Conservation (phyloP, 768 basidiomycete genomes). For the Serendipita sp. region DNA sequence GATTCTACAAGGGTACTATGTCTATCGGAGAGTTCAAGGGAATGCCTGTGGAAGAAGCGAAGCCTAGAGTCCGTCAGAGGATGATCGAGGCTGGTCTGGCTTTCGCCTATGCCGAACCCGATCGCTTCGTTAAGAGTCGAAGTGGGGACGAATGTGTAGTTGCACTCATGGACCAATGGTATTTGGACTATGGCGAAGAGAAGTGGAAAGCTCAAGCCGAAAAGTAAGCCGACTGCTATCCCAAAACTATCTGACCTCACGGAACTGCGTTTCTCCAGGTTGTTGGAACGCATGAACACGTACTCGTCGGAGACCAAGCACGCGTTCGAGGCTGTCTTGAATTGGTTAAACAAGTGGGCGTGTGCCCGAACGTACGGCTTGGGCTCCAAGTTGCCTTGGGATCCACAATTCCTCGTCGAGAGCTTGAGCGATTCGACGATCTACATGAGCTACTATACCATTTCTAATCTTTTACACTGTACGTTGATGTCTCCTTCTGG, state of each 20-base stretch:
- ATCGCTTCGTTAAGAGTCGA: conserved; percentile 73
- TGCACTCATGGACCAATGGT: conserved; percentile 98
- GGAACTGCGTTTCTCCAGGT: conserved; percentile 25
- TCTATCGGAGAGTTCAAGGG: conserved; percentile 83
- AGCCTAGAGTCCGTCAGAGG: conserved; percentile 66
- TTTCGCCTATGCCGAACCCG: conserved; percentile 89
- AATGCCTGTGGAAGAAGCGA: conserved; percentile 75
- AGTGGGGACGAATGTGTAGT: conserved; percentile 97
- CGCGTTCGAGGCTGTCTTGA: conserved; percentile 76
- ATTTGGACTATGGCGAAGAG: conserved; percentile 88
- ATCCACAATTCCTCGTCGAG: conserved; percentile 90
- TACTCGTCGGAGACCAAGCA: conserved; percentile 86
- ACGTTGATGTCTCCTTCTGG: conserved; percentile 15
- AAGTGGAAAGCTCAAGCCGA: conserved; percentile 78
- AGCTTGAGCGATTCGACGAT: conserved; percentile 94
- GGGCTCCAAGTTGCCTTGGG: conserved; percentile 93
- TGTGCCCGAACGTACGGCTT: conserved; percentile 96
- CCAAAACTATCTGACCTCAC: not conserved
- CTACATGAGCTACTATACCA: conserved; percentile 97
- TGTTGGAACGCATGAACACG: conserved; percentile 74
- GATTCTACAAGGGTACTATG: conserved; percentile 93
- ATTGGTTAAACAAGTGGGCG: conserved; percentile 97
- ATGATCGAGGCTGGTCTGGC: conserved; percentile 69
- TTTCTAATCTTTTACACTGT: conserved; percentile 84
- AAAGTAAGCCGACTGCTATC: conserved; percentile 33